These are phyloP conservation scores for Mortierella antarctica DNA, from an alignment of 192 early-diverging fungal species.

Conservation along the genomic window DNA sequence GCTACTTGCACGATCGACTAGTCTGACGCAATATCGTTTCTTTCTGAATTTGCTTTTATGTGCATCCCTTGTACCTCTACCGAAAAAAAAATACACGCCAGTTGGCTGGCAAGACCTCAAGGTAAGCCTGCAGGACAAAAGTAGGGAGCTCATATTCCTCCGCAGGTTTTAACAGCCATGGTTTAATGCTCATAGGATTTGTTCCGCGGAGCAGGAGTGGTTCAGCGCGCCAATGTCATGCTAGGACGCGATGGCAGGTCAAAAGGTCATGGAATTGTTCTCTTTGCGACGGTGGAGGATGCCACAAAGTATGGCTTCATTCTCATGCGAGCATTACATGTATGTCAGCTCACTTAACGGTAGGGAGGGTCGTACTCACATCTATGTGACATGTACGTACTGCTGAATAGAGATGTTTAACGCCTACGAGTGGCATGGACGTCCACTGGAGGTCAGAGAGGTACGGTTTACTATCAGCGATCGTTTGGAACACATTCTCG, in stretches of 20 bases:
- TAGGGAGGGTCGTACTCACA: no score
- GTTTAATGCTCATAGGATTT: constrained; percentile 43
- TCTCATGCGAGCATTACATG: background rate
- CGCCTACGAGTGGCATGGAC: constrained; percentile 54
- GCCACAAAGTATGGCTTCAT: constrained; percentile 57
- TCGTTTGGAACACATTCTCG: background rate
- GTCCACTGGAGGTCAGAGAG: constrained; percentile 56
- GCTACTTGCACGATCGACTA: background rate
- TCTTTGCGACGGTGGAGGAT: constrained; percentile 67
- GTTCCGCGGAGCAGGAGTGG: constrained; percentile 67
- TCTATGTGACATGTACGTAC: background rate
- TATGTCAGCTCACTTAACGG: no score
- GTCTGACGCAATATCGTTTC: no score
- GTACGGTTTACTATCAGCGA: constrained; percentile 14
- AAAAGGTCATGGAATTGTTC: constrained; percentile 74
- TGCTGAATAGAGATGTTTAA: constrained; percentile 50
- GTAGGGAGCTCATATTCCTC: no score
- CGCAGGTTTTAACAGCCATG: background rate
- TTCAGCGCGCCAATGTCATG: constrained; percentile 69
- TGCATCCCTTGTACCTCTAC: background rate
- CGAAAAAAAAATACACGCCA: background rate
- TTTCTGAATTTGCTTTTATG: background rate
- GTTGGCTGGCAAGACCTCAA: constrained; percentile 46
- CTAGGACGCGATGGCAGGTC: constrained; percentile 62
- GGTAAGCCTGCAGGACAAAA: constrained; percentile 4